Evolutionary conservation across 1,284 basidiomycete genomes (phyloP), one percentile per base, ranked within the genome.

Genomic region (Sporisorium scitamineum): DNA sequence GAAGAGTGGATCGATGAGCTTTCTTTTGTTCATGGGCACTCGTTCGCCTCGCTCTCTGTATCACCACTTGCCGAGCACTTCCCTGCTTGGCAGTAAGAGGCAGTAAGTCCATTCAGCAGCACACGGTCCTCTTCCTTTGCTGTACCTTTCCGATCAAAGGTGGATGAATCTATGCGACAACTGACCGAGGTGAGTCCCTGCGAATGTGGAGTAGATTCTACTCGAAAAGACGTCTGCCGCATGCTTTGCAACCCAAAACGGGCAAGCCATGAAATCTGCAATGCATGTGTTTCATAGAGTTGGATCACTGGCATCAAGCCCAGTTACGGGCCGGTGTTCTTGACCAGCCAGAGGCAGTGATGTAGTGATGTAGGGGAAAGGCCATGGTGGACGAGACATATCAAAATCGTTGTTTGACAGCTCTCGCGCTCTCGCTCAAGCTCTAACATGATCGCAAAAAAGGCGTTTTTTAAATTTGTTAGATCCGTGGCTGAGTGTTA

Each of bases 141-240:
- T n/a, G n/a, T n/a, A n/a, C 16, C 18, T 39, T 1, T 8, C 37
- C n/a, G n/a, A 42, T 3, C 8, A 7, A 20, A 42, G n/a, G n/a
- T 39, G 16, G n/a, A n/a, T n/a, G n/a, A n/a, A n/a, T n/a, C n/a
- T n/a, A n/a, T 34, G 3, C 39, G n/a, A 42, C n/a, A 42, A 20
- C 39, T n/a, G 39, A 20, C 37, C 5, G 18, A 39, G 37, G 39
- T 5, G 18, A 42, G 39, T 42, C 39, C 20, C 8, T 8, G 20
- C 39, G n/a, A 42, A 42, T 22, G 44, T 22, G 24, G 27, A 54
- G 67, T 70, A 70, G 61, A 70, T 13, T 70, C 61, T 70, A 70
- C 61, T 52, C 29, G 24, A 37, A 1, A 48, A 32, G 55, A 39
- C 34, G 64, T 37, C 52, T 34, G 32, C 10, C 32, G 32, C 8